Evolutionary conservation across 768 basidiomycete genomes (phyloP), one percentile per base, ranked within the genome.

Genomic region (Plicaturopsis crispa): DNA sequence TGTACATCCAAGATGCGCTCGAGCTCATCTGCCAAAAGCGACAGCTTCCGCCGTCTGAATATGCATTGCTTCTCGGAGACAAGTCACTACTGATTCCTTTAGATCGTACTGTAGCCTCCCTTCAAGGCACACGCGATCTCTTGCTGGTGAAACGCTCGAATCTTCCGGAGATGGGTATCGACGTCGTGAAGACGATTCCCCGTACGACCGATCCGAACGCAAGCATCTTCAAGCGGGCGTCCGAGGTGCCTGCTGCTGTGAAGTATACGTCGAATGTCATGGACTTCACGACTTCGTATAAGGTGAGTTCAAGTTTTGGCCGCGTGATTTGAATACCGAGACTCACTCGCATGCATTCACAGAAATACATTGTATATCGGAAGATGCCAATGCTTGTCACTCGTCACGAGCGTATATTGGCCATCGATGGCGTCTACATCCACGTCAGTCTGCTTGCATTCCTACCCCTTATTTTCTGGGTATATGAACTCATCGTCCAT

Each of bases 1-100:
- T 91, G 83, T 98, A 98, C 57, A 84, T 97, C 77, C 91, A 93
- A 49, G 94, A 98, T 57, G 88, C 89, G 1, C 72, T 96, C 17
- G 94, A 96, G 44, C 67, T 80, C 16, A 82, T 89, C 1, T 90
- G 86, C 54, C 69, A 74, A 24, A 77, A 75, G 52, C 73, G 81
- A 35, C 78, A 76, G 50, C 60, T 65, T 18, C 73, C 82, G 49
- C 73, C 84, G 21, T 77, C 83, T 41, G 83, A 90, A 41, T 97
- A 91, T 62, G 88, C 87, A 2, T 71, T 98, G 16, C 63, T 93
- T 28, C 61, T 85, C 33, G 57, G 59, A 10, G 57, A 66, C 10
- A 67, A 69, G 1, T 81, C 78, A 41, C 80, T 94, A 28, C 61
- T 90, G 39, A 80, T 91, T 22, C 93, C 93, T 19, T 72, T 97